A percentile compares a stretch with the other conserved stretches of the same genome.
Evolutionary conservation across 1,284 basidiomycete genomes (phyloP).

Genomic region (Sanghuangporus weigelae): DNA sequence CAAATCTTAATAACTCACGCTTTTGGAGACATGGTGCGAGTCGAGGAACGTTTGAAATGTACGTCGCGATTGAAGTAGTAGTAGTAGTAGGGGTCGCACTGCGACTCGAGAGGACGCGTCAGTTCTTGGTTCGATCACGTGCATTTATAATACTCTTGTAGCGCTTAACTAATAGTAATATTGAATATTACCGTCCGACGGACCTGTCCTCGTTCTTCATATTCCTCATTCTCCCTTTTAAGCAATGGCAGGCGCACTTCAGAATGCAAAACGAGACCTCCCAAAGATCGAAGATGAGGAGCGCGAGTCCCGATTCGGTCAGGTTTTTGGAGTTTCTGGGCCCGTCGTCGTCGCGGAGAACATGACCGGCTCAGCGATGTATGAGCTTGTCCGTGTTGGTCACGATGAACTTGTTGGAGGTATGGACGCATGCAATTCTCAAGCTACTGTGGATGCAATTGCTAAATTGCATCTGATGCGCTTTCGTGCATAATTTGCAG

Average conservation of each 20-base stretch:
- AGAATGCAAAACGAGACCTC: constrained; percentile 84
- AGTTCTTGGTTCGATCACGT: not conserved
- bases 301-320: constrained; percentile 82
- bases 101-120: constrained; percentile 1
- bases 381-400: constrained; percentile 93
- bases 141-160: not conserved
- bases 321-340: constrained; percentile 92
- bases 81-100: constrained; percentile 19
- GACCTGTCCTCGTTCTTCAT: not conserved
- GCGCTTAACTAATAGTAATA: not conserved
- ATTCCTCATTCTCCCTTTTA: not conserved
- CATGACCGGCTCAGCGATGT: constrained; percentile 96
- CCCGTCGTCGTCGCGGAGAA: constrained; percentile 97
- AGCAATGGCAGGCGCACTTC: constrained; percentile 84
- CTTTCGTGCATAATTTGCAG: constrained; percentile 35
- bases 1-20: constrained; percentile 39
- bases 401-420: constrained; percentile 97
- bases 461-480: not conserved
- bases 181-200: too few relatives aligned
- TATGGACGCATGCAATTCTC: constrained; percentile 31
- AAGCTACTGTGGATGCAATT: not conserved
- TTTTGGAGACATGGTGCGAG: constrained; percentile 75
- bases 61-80: constrained; percentile 23
- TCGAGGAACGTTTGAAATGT: not conserved
- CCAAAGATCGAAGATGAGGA: constrained; percentile 88